A percentile compares a stretch with the other conserved stretches of the same genome.
Evolutionary conservation across 1,139 yeast species (phyloP).

Genomic region (Taphrina confusa): DNA sequence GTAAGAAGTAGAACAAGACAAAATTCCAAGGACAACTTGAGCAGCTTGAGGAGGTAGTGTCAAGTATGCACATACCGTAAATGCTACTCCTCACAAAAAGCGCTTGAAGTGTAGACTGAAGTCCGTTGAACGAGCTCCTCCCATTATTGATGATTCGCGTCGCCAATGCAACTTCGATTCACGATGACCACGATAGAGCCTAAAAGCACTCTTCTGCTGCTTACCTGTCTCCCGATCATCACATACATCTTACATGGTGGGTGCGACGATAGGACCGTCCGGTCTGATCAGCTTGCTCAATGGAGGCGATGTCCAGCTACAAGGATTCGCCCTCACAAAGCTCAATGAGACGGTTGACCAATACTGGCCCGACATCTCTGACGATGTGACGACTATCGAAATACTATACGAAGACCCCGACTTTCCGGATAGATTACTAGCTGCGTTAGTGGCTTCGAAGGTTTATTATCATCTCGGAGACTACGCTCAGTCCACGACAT

Average conservation of each 20-base stretch:
- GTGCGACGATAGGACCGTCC: conserved; percentile 9
- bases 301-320: conserved; percentile 76
- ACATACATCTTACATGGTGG: conserved; percentile 18
- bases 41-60: too few species aligned
- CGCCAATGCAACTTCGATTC: too few species aligned
- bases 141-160: conserved; percentile 8
- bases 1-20: background rate
- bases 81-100: too few species aligned
- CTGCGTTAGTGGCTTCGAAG: conserved; percentile 90
- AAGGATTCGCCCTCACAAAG: conserved; percentile 80
- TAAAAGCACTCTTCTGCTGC: too few species aligned
- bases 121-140: conserved; percentile 24
- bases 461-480: conserved; percentile 95
- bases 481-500: conserved; percentile 84
- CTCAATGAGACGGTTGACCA: conserved; percentile 83
- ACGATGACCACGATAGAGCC: too few species aligned
- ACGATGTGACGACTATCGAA: conserved; percentile 79
- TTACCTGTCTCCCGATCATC: too few species aligned
- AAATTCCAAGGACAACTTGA: too few species aligned
- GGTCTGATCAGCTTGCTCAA: conserved; percentile 75
- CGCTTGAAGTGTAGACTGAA: too few species aligned
- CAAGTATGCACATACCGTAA: too few species aligned
- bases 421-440: conserved; percentile 75
- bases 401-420: conserved; percentile 82
- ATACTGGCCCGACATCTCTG: conserved; percentile 97